Conservation (phyloP, 2,329 filamentous ascomycete species). For the Colletotrichum karsti region DNA sequence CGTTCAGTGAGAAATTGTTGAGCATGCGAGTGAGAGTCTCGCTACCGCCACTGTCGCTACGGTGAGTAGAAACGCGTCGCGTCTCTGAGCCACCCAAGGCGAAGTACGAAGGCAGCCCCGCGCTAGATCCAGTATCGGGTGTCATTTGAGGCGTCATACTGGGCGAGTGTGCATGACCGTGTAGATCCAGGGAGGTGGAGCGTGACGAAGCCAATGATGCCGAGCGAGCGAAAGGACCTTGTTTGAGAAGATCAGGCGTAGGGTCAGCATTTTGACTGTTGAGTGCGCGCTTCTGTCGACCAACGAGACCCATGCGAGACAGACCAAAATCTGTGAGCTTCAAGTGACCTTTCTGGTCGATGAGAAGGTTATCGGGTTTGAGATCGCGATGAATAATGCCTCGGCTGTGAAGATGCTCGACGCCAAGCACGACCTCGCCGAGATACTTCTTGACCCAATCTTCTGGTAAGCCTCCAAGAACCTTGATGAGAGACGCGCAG, state of each 20-base stretch:
- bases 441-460: slow-evolving; percentile 99
- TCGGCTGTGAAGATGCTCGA: slow-evolving; percentile 92
- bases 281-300: slow-evolving; percentile 92
- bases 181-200: slow-evolving; percentile 92
- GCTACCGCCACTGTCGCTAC: slow-evolving; percentile 92
- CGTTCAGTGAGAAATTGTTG: slow-evolving; percentile 78
- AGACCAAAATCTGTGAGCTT: slow-evolving; percentile 98
- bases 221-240: slow-evolving; percentile 88
- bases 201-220: slow-evolving; percentile 89
- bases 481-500: slow-evolving; percentile 95
- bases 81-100: slow-evolving; percentile 74
- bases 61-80: slow-evolving; percentile 72
- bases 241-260: slow-evolving; percentile 91
- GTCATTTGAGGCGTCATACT: slow-evolving; percentile 87
- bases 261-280: slow-evolving; percentile 80
- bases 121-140: slow-evolving; percentile 69
- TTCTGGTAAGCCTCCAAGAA: slow-evolving; percentile 89
- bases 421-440: slow-evolving; percentile 94
- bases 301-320: slow-evolving; percentile 95
- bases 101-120: slow-evolving; percentile 94
- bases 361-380: slow-evolving; percentile 96
- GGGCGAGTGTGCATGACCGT: slow-evolving; percentile 77
- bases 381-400: slow-evolving; percentile 97
- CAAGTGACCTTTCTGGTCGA: slow-evolving; percentile 94
- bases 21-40: slow-evolving; percentile 87